Conservation (phyloP, 2,329 filamentous ascomycete genomes). For the Trichothecium sympodiale region DNA sequence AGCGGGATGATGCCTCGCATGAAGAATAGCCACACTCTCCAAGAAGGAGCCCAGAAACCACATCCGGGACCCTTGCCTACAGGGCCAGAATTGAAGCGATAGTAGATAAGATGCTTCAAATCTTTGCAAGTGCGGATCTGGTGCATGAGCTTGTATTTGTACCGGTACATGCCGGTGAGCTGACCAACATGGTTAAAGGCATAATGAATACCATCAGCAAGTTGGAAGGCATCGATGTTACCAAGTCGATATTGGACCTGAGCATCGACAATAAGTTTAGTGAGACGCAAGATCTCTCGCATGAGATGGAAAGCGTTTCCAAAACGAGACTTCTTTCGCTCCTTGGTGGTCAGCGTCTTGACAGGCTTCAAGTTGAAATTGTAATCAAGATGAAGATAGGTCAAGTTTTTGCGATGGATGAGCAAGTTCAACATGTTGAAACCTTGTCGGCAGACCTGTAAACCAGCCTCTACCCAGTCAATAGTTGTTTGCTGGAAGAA, state of each 20-base stretch:
- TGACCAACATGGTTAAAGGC: constrained; percentile 99
- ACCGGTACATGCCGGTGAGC: constrained; percentile 97
- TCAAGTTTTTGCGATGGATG: constrained; percentile 96
- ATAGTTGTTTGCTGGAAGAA: constrained; percentile 99
- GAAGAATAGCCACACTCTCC: constrained; percentile 99
- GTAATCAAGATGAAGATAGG: constrained; percentile 96
- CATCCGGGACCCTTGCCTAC: constrained; percentile 97
- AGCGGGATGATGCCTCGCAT: constrained; percentile 97
- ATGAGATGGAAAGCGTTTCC: constrained; percentile 98
- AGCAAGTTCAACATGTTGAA: constrained; percentile 99
- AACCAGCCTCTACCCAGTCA: constrained; percentile 96
- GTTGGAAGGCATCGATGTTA: constrained; percentile 97
- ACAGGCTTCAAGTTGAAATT: constrained; percentile 99
- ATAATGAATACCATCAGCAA: constrained; percentile 97
- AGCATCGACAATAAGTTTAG: constrained; percentile 95
- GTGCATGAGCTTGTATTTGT: constrained; percentile 99
- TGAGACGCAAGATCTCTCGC: constrained; percentile 91
- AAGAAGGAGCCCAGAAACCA: constrained; percentile 97
- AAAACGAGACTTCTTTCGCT: constrained; percentile 98
- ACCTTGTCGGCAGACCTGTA: constrained; percentile 94
- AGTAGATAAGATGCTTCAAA: constrained; percentile 97
- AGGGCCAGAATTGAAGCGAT: constrained; percentile 92
- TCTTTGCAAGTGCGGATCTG: constrained; percentile 99
- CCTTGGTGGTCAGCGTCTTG: constrained; percentile 96
- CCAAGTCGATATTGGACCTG: constrained; percentile 96